A percentile compares a stretch with the other conserved stretches of the same genome.
These are phyloP conservation scores for Cladorrhinum samala DNA, from an alignment of 495 filamentous ascomycete species.

Conservation along the genomic window DNA sequence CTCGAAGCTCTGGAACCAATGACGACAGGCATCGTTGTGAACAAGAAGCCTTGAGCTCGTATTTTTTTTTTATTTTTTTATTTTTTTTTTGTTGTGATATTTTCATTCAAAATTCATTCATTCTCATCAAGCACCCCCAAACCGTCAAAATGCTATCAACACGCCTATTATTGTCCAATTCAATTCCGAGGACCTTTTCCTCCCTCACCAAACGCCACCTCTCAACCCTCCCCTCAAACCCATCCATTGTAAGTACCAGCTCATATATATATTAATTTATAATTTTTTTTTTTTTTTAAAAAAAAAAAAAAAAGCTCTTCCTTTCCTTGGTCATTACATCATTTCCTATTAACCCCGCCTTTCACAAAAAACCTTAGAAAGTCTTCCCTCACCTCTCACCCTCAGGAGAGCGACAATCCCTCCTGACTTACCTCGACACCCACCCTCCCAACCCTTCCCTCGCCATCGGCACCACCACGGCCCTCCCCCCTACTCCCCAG, in stretches of 20 bases:
- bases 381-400: conserved; percentile 54
- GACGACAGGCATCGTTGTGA: background rate
- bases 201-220: conserved; percentile 1
- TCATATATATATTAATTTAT: no score
- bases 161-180: conserved; percentile 29
- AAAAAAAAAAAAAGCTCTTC: no score
- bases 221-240: background rate
- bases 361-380: conserved; percentile 81
- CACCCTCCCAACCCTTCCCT: conserved; percentile 61
- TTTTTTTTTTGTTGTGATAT: background rate
- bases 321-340: background rate
- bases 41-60: background rate
- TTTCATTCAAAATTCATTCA: no score
- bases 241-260: conserved; percentile 6
- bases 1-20: background rate
- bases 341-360: conserved; percentile 5
- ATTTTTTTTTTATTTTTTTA: background rate
- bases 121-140: no score
- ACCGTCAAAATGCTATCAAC: conserved; percentile 19
- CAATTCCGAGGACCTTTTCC: conserved; percentile 13
- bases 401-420: conserved; percentile 36
- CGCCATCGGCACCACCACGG: conserved; percentile 68
- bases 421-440: conserved; percentile 71
- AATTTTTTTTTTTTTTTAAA: no score
- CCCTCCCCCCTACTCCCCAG: conserved; percentile 68